Conservation (phyloP, 1,139 yeast genomes). For the Protomyces inouyei region DNA sequence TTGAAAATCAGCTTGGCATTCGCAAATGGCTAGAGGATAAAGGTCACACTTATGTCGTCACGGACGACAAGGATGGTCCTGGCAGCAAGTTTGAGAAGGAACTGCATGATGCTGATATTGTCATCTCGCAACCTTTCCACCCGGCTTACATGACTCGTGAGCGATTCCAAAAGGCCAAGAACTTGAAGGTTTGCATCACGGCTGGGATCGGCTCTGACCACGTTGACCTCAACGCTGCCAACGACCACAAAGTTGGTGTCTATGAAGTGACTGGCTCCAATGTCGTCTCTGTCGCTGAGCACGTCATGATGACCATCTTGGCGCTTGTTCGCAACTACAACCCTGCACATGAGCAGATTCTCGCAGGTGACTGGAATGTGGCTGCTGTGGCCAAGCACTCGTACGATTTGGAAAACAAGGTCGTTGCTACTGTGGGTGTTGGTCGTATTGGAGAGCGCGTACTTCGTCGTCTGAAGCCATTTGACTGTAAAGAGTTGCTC, state of each 20-base stretch:
- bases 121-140: slow-evolving; percentile 79
- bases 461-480: slow-evolving; percentile 65
- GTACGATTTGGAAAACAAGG: slow-evolving; percentile 71
- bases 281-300: slow-evolving; percentile 77
- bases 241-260: slow-evolving; percentile 58
- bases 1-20: slow-evolving; percentile 71
- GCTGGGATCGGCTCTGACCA: slow-evolving; percentile 88
- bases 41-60: slow-evolving; percentile 65
- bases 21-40: slow-evolving; percentile 58
- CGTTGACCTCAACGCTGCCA: slow-evolving; percentile 68
- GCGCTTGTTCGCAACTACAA: slow-evolving; percentile 66
- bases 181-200: slow-evolving; percentile 65
- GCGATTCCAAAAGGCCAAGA: slow-evolving; percentile 65
- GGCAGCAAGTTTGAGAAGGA: slow-evolving; percentile 57
- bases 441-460: slow-evolving; percentile 80
- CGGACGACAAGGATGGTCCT: slow-evolving; percentile 66
- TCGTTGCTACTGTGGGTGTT: slow-evolving; percentile 72
- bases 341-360: slow-evolving; percentile 68
- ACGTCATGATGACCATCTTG: slow-evolving; percentile 69
- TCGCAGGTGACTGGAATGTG: slow-evolving; percentile 65
- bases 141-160: slow-evolving; percentile 70
- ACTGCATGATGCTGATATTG: slow-evolving; percentile 64
- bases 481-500: slow-evolving; percentile 66
- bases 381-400: slow-evolving; percentile 71
- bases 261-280: slow-evolving; percentile 80